Evolutionary conservation across 331 rosid genomes (phyloP).

Genomic region (Quercus lobata): DNA sequence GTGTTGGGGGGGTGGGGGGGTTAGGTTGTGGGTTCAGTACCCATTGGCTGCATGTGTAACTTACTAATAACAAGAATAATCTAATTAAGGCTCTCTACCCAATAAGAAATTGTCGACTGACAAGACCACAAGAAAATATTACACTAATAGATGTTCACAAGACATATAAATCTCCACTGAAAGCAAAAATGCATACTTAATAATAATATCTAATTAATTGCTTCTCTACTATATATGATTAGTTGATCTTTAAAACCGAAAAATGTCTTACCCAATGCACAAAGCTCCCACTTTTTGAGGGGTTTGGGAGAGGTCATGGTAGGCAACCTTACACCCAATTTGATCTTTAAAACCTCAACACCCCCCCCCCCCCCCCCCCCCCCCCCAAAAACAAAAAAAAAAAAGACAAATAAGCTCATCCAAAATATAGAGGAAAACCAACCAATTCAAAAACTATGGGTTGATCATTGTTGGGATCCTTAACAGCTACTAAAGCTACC

Average conservation of each 20-base stretch:
- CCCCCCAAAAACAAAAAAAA: too few relatives aligned
- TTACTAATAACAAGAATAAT: too few relatives aligned
- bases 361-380: too few relatives aligned
- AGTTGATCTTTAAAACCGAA: neutral
- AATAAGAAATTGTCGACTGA: neutral
- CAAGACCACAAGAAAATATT: neutral
- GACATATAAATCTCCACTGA: neutral
- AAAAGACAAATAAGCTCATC: too few relatives aligned
- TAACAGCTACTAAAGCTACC: neutral
- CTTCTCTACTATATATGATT: neutral
- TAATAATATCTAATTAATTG: neutral
- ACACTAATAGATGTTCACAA: neutral
- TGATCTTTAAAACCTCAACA: too few relatives aligned
- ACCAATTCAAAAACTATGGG: neutral
- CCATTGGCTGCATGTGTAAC: too few relatives aligned
- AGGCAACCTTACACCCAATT: too few relatives aligned
- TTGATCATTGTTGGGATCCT: neutral
- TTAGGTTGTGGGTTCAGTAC: too few relatives aligned
- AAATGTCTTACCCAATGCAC: too few relatives aligned
- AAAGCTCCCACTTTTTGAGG: too few relatives aligned
- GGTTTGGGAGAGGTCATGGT: too few relatives aligned
- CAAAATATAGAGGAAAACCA: neutral
- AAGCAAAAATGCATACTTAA: neutral
- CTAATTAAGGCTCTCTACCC: neutral
- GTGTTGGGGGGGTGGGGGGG: too few relatives aligned